phyloP scores from a whole-genome alignment of 1,284 basidiomycete species.

The Sporisorium iseilematis-ciliati region DNA sequence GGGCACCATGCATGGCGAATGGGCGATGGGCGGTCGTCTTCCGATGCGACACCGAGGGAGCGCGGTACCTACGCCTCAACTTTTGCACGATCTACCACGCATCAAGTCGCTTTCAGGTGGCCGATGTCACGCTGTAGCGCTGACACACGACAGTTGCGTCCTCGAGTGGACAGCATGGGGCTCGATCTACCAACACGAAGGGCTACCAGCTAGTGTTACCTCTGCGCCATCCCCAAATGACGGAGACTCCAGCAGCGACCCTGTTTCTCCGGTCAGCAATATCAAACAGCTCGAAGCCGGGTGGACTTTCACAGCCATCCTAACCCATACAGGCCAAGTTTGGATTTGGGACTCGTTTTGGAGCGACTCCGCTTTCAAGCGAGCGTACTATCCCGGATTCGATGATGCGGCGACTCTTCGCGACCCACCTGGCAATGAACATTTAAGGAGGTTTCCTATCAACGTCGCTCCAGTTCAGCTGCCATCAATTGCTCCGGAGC shows the following conservation, averaged over 20 bases:
- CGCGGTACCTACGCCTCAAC: background rate
- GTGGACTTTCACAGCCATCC: constrained; percentile 47
- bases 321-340: constrained; percentile 23
- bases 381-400: constrained; percentile 16
- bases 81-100: constrained; percentile 21
- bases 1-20: constrained; percentile 49
- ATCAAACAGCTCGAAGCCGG: constrained; percentile 57
- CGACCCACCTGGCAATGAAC: constrained; percentile 14
- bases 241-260: background rate
- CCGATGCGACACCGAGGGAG: constrained; percentile 10
- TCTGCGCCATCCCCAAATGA: background rate
- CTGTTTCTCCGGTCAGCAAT: background rate
- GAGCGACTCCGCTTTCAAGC: constrained; percentile 5
- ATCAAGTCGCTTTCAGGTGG: constrained; percentile 73
- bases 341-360: constrained; percentile 31
- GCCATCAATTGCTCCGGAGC: constrained; percentile 3
- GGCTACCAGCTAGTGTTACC: constrained; percentile 8
- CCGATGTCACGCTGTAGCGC: constrained; percentile 77
- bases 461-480: constrained; percentile 11
- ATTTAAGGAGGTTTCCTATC: constrained; percentile 19
- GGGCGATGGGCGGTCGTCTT: background rate
- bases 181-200: constrained; percentile 21
- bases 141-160: constrained; percentile 66
- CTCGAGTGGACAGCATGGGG: constrained; percentile 56
- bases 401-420: constrained; percentile 2